Conservation (phyloP, 768 basidiomycete genomes). For the Trametes cinnabarina region DNA sequence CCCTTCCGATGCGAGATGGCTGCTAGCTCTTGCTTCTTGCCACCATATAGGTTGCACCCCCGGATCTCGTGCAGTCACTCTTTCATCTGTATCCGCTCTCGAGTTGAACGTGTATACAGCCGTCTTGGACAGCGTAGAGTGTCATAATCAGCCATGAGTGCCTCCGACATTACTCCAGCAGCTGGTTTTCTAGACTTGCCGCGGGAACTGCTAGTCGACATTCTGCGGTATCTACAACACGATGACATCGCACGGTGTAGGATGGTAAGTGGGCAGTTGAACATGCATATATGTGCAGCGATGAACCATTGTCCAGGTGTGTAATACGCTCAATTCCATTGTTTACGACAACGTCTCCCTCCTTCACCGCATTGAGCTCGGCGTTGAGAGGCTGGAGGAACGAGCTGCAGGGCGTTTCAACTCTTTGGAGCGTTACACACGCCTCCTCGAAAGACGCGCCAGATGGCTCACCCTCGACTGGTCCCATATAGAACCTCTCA, state of each 20-base stretch:
- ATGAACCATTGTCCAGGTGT: slow-evolving; percentile 23
- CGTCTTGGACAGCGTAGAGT: background rate
- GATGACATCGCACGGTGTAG: slow-evolving; percentile 11
- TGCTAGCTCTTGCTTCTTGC: too few species aligned
- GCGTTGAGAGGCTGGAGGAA: slow-evolving; percentile 27
- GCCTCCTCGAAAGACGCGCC: slow-evolving; percentile 33
- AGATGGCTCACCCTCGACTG: slow-evolving; percentile 38
- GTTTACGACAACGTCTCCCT: slow-evolving; percentile 23
- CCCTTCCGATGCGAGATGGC: too few species aligned
- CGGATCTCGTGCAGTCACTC: too few species aligned
- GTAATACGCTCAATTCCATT: slow-evolving; percentile 20
- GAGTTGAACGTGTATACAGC: too few species aligned
- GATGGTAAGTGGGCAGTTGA: slow-evolving; percentile 7
- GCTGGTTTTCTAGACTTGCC: slow-evolving; percentile 22
- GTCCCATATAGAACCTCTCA: slow-evolving; percentile 13
- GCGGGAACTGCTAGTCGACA: slow-evolving; percentile 16
- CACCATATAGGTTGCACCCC: too few species aligned
- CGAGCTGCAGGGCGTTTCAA: slow-evolving; percentile 11
- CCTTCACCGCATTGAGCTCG: slow-evolving; percentile 33
- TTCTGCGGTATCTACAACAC: slow-evolving; percentile 17
- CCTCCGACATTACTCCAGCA: background rate
- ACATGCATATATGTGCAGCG: too few species aligned
- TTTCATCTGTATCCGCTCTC: too few species aligned
- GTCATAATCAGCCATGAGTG: background rate
- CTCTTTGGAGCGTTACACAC: slow-evolving; percentile 32